phyloP scores from a whole-genome alignment of 2,329 filamentous ascomycete species.

The Hypoxylon sp. region DNA sequence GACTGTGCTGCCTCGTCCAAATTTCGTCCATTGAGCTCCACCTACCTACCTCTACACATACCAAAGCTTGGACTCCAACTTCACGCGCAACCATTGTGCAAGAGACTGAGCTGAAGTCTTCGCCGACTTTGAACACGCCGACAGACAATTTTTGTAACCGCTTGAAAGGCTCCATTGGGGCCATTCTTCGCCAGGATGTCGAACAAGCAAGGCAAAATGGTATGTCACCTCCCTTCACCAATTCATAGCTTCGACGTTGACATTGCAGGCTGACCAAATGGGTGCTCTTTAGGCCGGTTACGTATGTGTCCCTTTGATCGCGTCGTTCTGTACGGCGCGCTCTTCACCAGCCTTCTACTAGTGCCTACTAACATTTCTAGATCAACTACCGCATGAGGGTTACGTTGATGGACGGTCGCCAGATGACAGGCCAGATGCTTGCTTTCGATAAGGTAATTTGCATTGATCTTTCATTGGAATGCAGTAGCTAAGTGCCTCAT shows the following conservation, averaged over 20 bases:
- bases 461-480: background rate
- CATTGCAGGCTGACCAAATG: slow-evolving; percentile 70
- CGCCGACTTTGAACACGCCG: slow-evolving; percentile 53
- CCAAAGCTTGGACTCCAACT: slow-evolving; percentile 60
- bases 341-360: slow-evolving; percentile 32
- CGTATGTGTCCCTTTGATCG: slow-evolving; percentile 65
- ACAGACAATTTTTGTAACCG: slow-evolving; percentile 60
- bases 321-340: slow-evolving; percentile 11
- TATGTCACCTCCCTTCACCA: slow-evolving; percentile 67
- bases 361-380: slow-evolving; percentile 62
- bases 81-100: slow-evolving; percentile 43
- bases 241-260: slow-evolving; percentile 63
- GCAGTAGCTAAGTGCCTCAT: slow-evolving; percentile 16
- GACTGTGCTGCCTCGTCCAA: slow-evolving; percentile 56
- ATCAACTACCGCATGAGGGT: slow-evolving; percentile 99
- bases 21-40: slow-evolving; percentile 52
- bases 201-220: slow-evolving; percentile 99
- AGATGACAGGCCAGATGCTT: slow-evolving; percentile 98
- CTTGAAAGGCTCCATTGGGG: slow-evolving; percentile 58
- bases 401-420: slow-evolving; percentile 92
- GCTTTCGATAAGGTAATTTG: slow-evolving; percentile 90
- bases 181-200: slow-evolving; percentile 69
- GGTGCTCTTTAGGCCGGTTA: slow-evolving; percentile 73
- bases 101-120: slow-evolving; percentile 54
- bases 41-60: slow-evolving; percentile 48